A percentile compares a stretch with the other conserved stretches of the same genome.
These are phyloP conservation scores for Verbascum thapsus DNA, from an alignment of 257 asterid species.

Conservation along the genomic window DNA sequence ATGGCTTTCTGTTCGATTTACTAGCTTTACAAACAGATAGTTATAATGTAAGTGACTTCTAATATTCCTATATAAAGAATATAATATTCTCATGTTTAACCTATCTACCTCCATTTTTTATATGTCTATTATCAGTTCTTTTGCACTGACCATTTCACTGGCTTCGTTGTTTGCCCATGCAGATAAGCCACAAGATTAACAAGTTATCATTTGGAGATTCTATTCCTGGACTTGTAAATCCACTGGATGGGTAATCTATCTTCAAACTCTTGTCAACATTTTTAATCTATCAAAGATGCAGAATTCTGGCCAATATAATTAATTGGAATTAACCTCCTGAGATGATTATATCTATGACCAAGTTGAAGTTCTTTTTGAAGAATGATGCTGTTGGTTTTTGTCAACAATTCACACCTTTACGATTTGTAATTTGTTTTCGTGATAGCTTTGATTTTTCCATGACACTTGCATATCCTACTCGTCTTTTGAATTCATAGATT, in stretches of 20 bases:
- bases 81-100: neutral
- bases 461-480: neutral
- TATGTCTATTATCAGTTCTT: conserved; percentile 13
- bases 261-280: conserved; percentile 19
- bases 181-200: conserved; percentile 93
- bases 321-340: conserved; percentile 12
- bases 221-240: conserved; percentile 87
- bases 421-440: neutral
- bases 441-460: neutral
- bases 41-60: conserved; percentile 63
- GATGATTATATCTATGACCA: conserved; percentile 9
- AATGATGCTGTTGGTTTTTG: conserved; percentile 15
- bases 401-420: conserved; percentile 3
- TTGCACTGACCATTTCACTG: conserved; percentile 13
- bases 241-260: conserved; percentile 83
- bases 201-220: conserved; percentile 85
- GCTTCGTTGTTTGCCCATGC: conserved; percentile 39
- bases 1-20: conserved; percentile 58
- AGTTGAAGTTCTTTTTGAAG: conserved; percentile 2
- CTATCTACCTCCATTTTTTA: neutral
- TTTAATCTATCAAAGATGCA: conserved; percentile 5
- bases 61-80: conserved; percentile 4
- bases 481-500: conserved; percentile 1
- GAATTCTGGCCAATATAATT: conserved; percentile 3
- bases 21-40: conserved; percentile 60